Base-by-base conservation (phyloP, 768 basidiomycete species). In the Mrakia frigida region DNA sequence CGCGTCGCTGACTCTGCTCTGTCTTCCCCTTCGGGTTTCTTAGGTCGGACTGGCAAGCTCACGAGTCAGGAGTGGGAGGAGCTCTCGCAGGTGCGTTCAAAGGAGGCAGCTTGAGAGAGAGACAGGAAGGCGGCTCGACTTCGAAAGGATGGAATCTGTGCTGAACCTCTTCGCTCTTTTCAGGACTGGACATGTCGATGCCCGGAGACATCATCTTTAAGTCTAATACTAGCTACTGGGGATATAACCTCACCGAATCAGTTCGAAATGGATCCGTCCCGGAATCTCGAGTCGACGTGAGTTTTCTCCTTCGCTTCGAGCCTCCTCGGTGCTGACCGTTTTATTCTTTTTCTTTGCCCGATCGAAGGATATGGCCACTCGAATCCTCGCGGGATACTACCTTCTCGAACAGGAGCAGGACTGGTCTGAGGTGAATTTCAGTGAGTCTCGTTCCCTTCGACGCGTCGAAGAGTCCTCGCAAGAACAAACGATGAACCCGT, bases 311-410 rank as follows among this genome's bases (percentile, higher is more conserved):
- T 18, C 43, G 7, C 43, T 7, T 46, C 21, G 6, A 25, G 3
- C 16, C 3, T n/a, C 6, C 53, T 2, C 33, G 39, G 6, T 39
- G 89, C n/a, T n/a, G n/a, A n/a, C 86, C 70, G 92, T 95, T 23
- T 83, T 87, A 63, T 91, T 93, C 81, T 89, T 59, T 89, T 88
- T 3, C 90, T 94, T 71, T 86, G 90, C 14, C 4, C 74, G 82
- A 23, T 33, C 83, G 59, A 80, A 74, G 73, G 89, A 92, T 81
- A 87, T 91, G 86, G 91, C 90, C 0, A 87, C 87, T 5, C 88
- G 91, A 31, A 89, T 92, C 76, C 81, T 92, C 16, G 89, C 90
- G 21, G 80, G 79, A 0, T 86, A 80, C 78, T 84, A 79, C 76
- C 77, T 83, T 28, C 39, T 81, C 18, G 82, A 80, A 11, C 84